These are phyloP conservation scores for Trichophyton verrucosum DNA, from an alignment of 2,329 filamentous ascomycete genomes.

Conservation along the genomic window DNA sequence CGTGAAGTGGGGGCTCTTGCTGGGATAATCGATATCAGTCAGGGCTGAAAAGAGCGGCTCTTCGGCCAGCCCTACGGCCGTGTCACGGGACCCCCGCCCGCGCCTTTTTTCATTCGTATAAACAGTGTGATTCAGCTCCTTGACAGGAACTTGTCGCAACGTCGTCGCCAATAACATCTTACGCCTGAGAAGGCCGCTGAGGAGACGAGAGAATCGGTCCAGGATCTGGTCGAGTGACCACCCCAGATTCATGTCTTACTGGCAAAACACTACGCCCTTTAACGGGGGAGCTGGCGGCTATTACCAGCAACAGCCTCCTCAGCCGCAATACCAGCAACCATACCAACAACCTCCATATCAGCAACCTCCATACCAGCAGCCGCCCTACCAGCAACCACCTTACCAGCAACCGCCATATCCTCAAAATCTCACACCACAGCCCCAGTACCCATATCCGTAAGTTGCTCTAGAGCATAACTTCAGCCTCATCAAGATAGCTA, in stretches of 20 bases:
- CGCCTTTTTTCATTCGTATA: neutral
- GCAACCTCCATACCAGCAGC: neutral
- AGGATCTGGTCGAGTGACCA: neutral
- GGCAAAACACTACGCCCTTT: neutral
- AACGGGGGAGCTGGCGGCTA: neutral
- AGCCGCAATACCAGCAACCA: conserved; percentile 1
- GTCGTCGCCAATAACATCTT: neutral
- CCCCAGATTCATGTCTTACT: neutral
- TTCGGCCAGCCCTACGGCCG: neutral
- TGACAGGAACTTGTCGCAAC: neutral
- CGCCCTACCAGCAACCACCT: neutral
- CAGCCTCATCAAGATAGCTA: neutral
- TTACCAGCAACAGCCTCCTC: neutral
- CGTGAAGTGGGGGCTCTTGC: too few relatives aligned
- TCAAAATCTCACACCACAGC: neutral
- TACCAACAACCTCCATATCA: neutral
- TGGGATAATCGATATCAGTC: neutral
- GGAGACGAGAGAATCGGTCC: too few relatives aligned
- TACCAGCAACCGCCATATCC: neutral
- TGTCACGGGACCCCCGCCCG: neutral
- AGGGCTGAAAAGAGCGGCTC: conserved; percentile 1
- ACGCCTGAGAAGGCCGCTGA: neutral
- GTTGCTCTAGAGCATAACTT: neutral
- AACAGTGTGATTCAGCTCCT: neutral
- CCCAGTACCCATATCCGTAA: conserved; percentile 6